A percentile compares a stretch with the other conserved stretches of the same genome.
Evolutionary conservation across 2,329 filamentous ascomycete genomes (phyloP).

Genomic region (Penicillium aurantiogriseum): DNA sequence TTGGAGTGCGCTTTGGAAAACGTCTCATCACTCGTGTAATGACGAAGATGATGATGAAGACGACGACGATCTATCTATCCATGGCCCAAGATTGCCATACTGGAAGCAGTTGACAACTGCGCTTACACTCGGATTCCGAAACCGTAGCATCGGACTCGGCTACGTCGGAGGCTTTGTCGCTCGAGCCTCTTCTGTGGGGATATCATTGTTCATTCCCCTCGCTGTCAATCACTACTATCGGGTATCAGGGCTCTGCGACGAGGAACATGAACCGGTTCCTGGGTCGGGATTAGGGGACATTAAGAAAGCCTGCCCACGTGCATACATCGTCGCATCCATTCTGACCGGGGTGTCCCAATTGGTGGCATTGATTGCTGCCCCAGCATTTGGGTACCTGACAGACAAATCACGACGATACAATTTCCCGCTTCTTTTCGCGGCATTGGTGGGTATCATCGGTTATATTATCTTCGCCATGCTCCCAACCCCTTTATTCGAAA

Average conservation of each 20-base stretch:
- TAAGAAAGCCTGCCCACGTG: slow-evolving; percentile 78
- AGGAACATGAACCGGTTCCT: slow-evolving; percentile 31
- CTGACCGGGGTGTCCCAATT: slow-evolving; percentile 88
- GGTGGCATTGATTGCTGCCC: slow-evolving; percentile 78
- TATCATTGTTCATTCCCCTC: slow-evolving; percentile 90
- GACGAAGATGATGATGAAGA: slow-evolving; percentile 8
- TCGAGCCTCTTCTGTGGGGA: slow-evolving; percentile 88
- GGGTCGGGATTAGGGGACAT: slow-evolving; percentile 56
- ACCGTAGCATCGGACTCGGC: slow-evolving; percentile 76
- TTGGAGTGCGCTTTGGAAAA: slow-evolving; percentile 54
- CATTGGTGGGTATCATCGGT: slow-evolving; percentile 71
- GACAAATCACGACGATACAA: slow-evolving; percentile 66
- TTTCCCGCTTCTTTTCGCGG: slow-evolving; percentile 69
- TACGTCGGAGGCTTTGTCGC: slow-evolving; percentile 95
- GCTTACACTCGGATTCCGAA: slow-evolving; percentile 68
- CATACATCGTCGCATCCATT: slow-evolving; percentile 84
- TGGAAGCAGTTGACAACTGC: slow-evolving; percentile 61
- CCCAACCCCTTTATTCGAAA: slow-evolving; percentile 70
- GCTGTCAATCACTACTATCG: slow-evolving; percentile 92
- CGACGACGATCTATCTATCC: slow-evolving; percentile 2
- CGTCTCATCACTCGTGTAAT: background rate
- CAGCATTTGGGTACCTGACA: slow-evolving; percentile 82
- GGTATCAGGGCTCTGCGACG: slow-evolving; percentile 71
- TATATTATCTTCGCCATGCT: slow-evolving; percentile 76
- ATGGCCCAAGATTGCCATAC: slow-evolving; percentile 24